A percentile compares a stretch with the other conserved stretches of the same genome.
phyloP scores from a whole-genome alignment of 75 land plant species.

The Cupressus sempervirens region DNA sequence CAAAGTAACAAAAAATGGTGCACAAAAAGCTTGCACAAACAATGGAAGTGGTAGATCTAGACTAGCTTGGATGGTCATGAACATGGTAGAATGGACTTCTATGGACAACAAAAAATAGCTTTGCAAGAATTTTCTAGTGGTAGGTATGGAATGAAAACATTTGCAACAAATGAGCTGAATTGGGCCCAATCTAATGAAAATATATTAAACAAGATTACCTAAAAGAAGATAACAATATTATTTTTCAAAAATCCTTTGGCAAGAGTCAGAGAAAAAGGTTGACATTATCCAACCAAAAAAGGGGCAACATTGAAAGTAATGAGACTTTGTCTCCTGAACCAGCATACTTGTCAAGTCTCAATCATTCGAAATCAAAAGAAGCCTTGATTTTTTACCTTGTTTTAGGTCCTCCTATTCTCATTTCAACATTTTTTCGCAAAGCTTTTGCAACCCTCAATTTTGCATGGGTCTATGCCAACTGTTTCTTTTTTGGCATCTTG shows the following conservation, averaged over 20 bases:
- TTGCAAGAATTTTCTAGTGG: not conserved
- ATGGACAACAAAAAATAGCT: not conserved
- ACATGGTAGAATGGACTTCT: too few species aligned
- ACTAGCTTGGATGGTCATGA: not conserved
- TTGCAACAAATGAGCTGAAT: not conserved
- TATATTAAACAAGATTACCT: not conserved
- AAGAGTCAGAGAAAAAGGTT: not conserved
- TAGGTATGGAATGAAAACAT: not conserved
- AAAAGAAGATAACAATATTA: not conserved
- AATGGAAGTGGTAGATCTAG: not conserved
- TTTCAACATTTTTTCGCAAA: constrained; percentile 43
- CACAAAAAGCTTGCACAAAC: too few species aligned
- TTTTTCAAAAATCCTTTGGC: not conserved
- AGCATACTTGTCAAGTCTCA: too few species aligned
- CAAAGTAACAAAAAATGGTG: too few species aligned
- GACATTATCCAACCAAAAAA: not conserved
- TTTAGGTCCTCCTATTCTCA: constrained; percentile 33
- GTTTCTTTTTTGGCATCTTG: too few species aligned
- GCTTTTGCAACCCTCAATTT: constrained; percentile 62
- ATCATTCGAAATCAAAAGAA: not conserved
- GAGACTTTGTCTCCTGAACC: too few species aligned
- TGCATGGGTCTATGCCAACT: constrained; percentile 52
- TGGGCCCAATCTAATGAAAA: not conserved
- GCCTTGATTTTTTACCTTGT: constrained; percentile 24
- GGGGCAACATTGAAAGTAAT: not conserved